These are phyloP conservation scores for Phylloporus scabripes DNA, from an alignment of 768 basidiomycete genomes.

Conservation along the genomic window DNA sequence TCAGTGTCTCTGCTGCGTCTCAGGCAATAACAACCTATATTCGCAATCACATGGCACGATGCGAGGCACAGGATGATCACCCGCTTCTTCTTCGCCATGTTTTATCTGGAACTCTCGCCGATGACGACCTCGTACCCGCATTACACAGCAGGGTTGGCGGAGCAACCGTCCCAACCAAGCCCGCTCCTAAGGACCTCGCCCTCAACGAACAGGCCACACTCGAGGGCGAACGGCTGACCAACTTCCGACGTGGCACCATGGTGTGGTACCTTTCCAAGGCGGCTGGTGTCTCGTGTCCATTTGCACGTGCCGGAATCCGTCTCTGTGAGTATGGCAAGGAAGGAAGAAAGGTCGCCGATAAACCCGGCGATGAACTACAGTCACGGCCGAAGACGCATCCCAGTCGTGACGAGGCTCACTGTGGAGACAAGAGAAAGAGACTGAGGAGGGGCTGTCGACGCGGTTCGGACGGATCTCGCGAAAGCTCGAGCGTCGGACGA, in stretches of 20 bases:
- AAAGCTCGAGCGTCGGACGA: slow-evolving; percentile 8
- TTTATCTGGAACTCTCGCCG: slow-evolving; percentile 63
- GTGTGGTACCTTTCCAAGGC: slow-evolving; percentile 79
- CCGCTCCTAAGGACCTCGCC: slow-evolving; percentile 10
- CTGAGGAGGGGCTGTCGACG: slow-evolving; percentile 30
- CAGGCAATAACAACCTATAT: slow-evolving; percentile 84
- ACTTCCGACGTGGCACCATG: slow-evolving; percentile 72
- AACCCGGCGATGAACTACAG: slow-evolving; percentile 24
- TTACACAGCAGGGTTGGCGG: slow-evolving; percentile 67
- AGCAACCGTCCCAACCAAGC: slow-evolving; percentile 41
- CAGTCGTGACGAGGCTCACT: slow-evolving; percentile 30
- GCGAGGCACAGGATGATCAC: slow-evolving; percentile 64
- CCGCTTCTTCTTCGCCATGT: slow-evolving; percentile 69
- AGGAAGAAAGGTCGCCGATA: slow-evolving; percentile 32
- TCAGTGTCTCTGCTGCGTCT: slow-evolving; percentile 68
- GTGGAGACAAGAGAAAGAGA: slow-evolving; percentile 44
- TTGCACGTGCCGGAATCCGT: slow-evolving; percentile 65
- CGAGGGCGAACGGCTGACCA: slow-evolving; percentile 45
- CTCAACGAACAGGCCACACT: slow-evolving; percentile 18
- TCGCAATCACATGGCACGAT: slow-evolving; percentile 65
- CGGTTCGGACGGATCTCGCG: slow-evolving; percentile 13
- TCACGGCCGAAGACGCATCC: slow-evolving; percentile 44
- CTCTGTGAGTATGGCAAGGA: slow-evolving; percentile 61
- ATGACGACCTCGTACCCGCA: slow-evolving; percentile 71
- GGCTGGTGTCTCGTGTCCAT: slow-evolving; percentile 71